Conservation (phyloP, 2,329 filamentous ascomycete genomes). For the Cladosporium phlei region DNA sequence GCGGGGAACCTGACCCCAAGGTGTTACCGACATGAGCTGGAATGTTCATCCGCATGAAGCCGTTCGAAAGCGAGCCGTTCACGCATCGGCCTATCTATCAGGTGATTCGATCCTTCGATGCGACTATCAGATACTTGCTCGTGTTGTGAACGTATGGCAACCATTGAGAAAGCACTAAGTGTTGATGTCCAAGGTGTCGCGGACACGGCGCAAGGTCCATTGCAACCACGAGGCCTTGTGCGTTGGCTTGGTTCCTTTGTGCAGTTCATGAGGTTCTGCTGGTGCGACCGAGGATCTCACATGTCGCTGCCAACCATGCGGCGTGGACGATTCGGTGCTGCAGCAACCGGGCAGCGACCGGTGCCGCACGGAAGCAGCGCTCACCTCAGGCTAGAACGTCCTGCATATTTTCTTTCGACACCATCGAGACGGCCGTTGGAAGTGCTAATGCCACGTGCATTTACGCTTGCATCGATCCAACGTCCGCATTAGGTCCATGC, state of each 20-base stretch:
- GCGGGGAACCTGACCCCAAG: conserved; percentile 3
- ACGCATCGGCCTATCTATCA: background rate
- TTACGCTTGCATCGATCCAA: conserved; percentile 7
- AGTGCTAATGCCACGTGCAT: conserved; percentile 5
- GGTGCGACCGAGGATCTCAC: background rate
- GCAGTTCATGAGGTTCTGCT: no score
- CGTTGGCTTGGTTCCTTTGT: no score
- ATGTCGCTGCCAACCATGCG: background rate
- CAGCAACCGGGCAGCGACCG: conserved; percentile 5
- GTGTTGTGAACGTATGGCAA: background rate
- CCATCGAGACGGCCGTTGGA: background rate
- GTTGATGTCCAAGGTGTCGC: background rate
- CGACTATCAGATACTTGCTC: background rate
- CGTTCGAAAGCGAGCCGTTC: conserved; percentile 1
- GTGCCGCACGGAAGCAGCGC: conserved; percentile 2
- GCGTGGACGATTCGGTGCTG: no score
- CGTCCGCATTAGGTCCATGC: conserved; percentile 2
- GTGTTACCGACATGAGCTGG: background rate
- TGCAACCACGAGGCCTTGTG: background rate
- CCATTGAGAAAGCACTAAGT: conserved; percentile 2
- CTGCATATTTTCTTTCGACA: conserved; percentile 6
- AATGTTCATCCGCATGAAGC: background rate
- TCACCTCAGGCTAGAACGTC: conserved; percentile 4
- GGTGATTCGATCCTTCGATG: background rate
- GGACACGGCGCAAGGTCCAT: conserved; percentile 1